phyloP scores from a whole-genome alignment of 1,139 yeast genomes.

The Trichomonascaceae sp. region DNA sequence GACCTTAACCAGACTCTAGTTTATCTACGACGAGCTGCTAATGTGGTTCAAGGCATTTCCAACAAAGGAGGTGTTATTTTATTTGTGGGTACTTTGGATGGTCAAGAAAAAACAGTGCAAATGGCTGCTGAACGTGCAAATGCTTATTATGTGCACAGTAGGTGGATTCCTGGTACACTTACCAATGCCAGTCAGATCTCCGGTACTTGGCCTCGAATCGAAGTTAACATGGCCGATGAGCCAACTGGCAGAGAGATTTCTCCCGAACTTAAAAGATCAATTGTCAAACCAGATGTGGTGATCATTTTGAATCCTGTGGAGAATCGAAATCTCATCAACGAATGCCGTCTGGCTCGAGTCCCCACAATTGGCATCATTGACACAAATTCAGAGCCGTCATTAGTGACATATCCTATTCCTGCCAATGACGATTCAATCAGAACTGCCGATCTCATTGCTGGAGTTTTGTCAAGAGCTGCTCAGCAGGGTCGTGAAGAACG shows the following conservation, averaged over 20 bases:
- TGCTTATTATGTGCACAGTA: slow-evolving; percentile 74
- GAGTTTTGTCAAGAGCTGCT: slow-evolving; percentile 82
- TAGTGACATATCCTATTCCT: slow-evolving; percentile 90
- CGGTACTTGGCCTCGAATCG: slow-evolving; percentile 49
- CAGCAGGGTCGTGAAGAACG: slow-evolving; percentile 65
- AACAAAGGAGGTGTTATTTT: slow-evolving; percentile 79
- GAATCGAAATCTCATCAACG: slow-evolving; percentile 72
- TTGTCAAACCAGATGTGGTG: slow-evolving; percentile 79
- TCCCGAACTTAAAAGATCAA: slow-evolving; percentile 31
- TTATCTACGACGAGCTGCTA: slow-evolving; percentile 70
- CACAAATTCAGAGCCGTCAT: slow-evolving; percentile 85
- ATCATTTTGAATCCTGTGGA: slow-evolving; percentile 85
- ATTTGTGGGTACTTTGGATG: slow-evolving; percentile 78
- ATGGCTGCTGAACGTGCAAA: slow-evolving; percentile 71
- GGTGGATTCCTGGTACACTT: slow-evolving; percentile 95
- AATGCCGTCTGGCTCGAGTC: slow-evolving; percentile 73
- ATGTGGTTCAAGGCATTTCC: slow-evolving; percentile 73
- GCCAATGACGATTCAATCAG: slow-evolving; percentile 93
- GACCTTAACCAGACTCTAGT: slow-evolving; percentile 78
- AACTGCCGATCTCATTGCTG: slow-evolving; percentile 69
- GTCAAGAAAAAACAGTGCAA: slow-evolving; percentile 68
- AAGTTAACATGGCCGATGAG: slow-evolving; percentile 59
- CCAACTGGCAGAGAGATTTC: slow-evolving; percentile 54
- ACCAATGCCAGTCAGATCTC: slow-evolving; percentile 80
- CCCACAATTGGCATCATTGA: slow-evolving; percentile 95